Evolutionary conservation across 345 rosid species (phyloP).

Genomic region (Eucalyptus decipiens): DNA sequence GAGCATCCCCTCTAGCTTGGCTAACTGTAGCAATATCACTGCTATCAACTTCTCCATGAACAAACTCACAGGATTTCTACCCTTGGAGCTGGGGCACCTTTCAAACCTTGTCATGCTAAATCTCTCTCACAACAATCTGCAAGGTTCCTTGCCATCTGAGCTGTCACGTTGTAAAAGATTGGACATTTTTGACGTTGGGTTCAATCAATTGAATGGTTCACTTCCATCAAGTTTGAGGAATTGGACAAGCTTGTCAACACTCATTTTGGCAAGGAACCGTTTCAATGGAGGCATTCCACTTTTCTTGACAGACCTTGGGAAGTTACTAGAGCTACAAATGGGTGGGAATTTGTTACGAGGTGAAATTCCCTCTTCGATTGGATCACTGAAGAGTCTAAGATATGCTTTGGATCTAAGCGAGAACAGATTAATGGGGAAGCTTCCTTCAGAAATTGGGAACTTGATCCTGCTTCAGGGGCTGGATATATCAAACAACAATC

Average conservation of each 20-base stretch:
- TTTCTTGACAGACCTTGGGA: slow-evolving; percentile 33
- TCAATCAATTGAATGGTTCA: slow-evolving; percentile 51
- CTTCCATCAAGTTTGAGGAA: slow-evolving; percentile 30
- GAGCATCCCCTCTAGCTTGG: slow-evolving; percentile 41
- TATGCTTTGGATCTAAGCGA: slow-evolving; percentile 56
- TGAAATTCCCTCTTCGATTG: slow-evolving; percentile 50
- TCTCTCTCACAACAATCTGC: slow-evolving; percentile 49
- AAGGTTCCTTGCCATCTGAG: slow-evolving; percentile 53
- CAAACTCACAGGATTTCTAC: slow-evolving; percentile 42
- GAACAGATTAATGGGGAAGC: slow-evolving; percentile 41
- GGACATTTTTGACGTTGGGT: slow-evolving; percentile 39
- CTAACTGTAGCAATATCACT: slow-evolving; percentile 31
- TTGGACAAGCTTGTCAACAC: slow-evolving; percentile 38
- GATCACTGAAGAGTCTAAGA: slow-evolving; percentile 24
- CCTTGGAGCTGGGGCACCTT: slow-evolving; percentile 49
- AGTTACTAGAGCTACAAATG: slow-evolving; percentile 35
- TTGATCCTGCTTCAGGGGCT: slow-evolving; percentile 32
- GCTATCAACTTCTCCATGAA: slow-evolving; percentile 48
- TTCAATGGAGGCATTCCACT: slow-evolving; percentile 58
- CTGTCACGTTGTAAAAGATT: slow-evolving; percentile 34
- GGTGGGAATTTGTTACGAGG: slow-evolving; percentile 65
- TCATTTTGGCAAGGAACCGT: slow-evolving; percentile 44
- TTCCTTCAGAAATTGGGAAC: slow-evolving; percentile 32
- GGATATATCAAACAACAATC: slow-evolving; percentile 54
- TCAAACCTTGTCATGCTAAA: slow-evolving; percentile 17